A percentile compares a stretch with the other conserved stretches of the same genome.
These are phyloP conservation scores for Blastomyces silverae DNA, from an alignment of 2,329 filamentous ascomycete genomes.

Conservation along the genomic window DNA sequence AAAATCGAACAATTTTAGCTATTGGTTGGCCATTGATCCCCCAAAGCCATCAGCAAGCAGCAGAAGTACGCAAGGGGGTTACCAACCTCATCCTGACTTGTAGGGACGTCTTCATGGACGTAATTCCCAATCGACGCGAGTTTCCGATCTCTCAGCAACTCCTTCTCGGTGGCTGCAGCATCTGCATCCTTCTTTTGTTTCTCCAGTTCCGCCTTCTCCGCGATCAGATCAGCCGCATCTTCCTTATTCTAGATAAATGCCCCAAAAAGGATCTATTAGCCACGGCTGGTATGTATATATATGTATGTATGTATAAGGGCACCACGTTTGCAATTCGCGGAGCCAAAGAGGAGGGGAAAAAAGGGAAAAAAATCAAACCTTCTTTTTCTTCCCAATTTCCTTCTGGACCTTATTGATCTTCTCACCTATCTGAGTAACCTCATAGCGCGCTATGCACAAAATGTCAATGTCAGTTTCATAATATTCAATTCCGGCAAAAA, in stretches of 20 bases:
- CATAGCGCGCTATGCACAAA: constrained; percentile 56
- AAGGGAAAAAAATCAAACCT: constrained; percentile 45
- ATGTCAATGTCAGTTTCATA: too few species aligned
- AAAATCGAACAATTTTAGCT: background rate
- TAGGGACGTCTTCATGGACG: constrained; percentile 79
- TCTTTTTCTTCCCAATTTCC: constrained; percentile 85
- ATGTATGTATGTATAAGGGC: background rate
- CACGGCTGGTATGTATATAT: background rate
- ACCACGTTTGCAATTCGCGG: background rate
- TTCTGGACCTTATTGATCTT: constrained; percentile 87
- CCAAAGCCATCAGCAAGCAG: background rate
- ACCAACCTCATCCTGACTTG: constrained; percentile 69
- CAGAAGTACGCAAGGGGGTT: too few species aligned
- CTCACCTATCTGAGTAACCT: constrained; percentile 69
- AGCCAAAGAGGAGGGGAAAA: background rate
- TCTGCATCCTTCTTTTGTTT: constrained; percentile 75
- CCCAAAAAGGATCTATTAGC: background rate
- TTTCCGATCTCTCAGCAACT: constrained; percentile 65
- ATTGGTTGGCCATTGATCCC: background rate
- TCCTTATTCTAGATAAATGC: constrained; percentile 61
- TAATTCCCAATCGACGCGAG: constrained; percentile 81
- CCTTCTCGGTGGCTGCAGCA: constrained; percentile 68
- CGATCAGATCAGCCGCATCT: constrained; percentile 70
- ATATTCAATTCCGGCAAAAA: too few species aligned
- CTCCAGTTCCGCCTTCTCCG: constrained; percentile 69